Evolutionary conservation across 345 rosid genomes (phyloP).

Genomic region (Populus tremula): DNA sequence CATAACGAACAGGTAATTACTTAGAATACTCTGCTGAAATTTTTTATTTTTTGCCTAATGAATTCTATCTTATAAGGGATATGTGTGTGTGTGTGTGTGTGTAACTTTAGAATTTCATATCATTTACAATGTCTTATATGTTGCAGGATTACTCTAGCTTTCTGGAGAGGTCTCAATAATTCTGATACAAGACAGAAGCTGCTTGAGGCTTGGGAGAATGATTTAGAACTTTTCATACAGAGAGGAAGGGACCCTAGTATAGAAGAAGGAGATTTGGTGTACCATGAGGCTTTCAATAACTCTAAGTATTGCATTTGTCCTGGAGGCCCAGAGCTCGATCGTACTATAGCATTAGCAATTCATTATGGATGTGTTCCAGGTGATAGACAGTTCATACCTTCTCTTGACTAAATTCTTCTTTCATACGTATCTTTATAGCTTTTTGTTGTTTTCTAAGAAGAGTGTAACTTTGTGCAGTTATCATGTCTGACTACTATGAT

Average conservation of each 20-base stretch:
- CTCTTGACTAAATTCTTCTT: too few species aligned
- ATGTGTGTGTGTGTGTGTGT: slow-evolving; percentile 6
- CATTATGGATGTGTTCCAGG: too few species aligned
- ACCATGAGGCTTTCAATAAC: too few species aligned
- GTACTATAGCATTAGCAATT: too few species aligned
- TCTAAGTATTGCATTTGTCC: too few species aligned
- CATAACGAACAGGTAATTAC: slow-evolving; percentile 12
- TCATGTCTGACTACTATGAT: slow-evolving; percentile 15
- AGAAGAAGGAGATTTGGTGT: too few species aligned
- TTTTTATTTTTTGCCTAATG: not conserved
- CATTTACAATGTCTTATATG: not conserved
- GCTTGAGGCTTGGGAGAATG: not conserved
- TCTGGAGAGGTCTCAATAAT: not conserved
- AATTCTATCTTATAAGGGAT: not conserved
- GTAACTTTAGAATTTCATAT: not conserved
- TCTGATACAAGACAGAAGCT: not conserved
- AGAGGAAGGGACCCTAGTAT: not conserved
- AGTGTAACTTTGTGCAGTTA: slow-evolving; percentile 11
- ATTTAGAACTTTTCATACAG: not conserved
- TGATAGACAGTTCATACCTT: too few species aligned
- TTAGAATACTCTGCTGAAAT: not conserved
- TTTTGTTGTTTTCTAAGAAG: not conserved
- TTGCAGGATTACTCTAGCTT: not conserved
- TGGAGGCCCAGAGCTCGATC: too few species aligned
- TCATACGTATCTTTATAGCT: not conserved